These are phyloP conservation scores for Stephania japonica DNA, from an alignment of 164 flowering plant genomes.

Conservation along the genomic window DNA sequence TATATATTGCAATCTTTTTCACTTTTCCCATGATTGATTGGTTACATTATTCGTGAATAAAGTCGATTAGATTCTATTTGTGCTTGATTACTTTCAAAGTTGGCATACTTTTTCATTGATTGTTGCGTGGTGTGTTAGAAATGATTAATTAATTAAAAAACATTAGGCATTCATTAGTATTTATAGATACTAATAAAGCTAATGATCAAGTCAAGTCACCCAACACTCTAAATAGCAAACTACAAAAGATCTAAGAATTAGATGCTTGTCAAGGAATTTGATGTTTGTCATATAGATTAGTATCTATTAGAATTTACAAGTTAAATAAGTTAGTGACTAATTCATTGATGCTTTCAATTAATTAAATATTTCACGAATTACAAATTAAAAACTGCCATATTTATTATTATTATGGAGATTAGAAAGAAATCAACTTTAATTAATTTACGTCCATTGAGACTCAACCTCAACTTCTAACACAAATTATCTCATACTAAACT, in stretches of 20 bases:
- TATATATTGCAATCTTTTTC: not conserved
- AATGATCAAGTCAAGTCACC: not conserved
- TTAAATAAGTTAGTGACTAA: too few relatives aligned
- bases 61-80: not conserved
- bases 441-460: too few relatives aligned
- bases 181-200: not conserved
- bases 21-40: not conserved
- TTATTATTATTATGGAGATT: too few relatives aligned
- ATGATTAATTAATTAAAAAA: not conserved
- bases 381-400: too few relatives aligned
- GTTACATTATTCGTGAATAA: slow-evolving; percentile 3
- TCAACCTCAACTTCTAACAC: too few relatives aligned
- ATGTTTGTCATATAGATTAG: too few relatives aligned
- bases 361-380: too few relatives aligned
- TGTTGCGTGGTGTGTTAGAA: not conserved
- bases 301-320: too few relatives aligned
- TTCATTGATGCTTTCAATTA: too few relatives aligned
- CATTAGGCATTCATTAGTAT: not conserved
- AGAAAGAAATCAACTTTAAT: too few relatives aligned
- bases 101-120: not conserved
- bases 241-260: not conserved
- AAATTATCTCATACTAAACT: too few relatives aligned
- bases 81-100: not conserved
- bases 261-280: not conserved
- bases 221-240: not conserved